These are phyloP conservation scores for Bondarzewia mesenterica DNA, from an alignment of 1,284 basidiomycete species.

Conservation along the genomic window DNA sequence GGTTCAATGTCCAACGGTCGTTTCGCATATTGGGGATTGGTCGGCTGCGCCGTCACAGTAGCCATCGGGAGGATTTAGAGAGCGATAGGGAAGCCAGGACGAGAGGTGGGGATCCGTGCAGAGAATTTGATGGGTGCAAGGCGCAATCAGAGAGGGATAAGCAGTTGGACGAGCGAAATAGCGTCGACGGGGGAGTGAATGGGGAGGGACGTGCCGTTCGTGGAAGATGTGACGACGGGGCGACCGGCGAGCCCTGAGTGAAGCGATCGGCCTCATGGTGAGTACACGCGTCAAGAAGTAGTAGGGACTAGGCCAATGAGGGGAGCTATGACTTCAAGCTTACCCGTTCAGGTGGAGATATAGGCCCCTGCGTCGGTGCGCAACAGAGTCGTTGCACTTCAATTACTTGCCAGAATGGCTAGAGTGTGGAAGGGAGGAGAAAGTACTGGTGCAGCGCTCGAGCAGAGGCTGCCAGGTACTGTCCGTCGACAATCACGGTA, in stretches of 20 bases:
- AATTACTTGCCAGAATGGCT: too few species aligned
- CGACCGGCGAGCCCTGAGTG: not conserved
- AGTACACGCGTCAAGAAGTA: constrained; percentile 4
- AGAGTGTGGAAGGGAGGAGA: too few species aligned
- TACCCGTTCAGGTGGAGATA: not conserved
- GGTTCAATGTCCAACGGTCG: constrained; percentile 7
- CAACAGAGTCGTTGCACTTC: too few species aligned
- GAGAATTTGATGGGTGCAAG: not conserved
- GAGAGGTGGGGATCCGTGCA: not conserved
- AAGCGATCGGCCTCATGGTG: constrained; percentile 7
- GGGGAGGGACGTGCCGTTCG: not conserved
- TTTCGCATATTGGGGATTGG: constrained; percentile 6
- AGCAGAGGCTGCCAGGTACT: too few species aligned
- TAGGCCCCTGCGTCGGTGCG: too few species aligned
- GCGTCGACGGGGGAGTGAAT: not conserved
- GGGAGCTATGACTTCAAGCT: constrained; percentile 2
- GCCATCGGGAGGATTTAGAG: not conserved
- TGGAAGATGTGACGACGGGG: not conserved
- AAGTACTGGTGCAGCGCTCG: too few species aligned
- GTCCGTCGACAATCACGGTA: too few species aligned
- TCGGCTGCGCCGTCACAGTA: not conserved
- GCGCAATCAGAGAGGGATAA: not conserved
- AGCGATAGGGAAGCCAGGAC: not conserved
- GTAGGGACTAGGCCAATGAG: not conserved
- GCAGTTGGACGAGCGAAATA: not conserved